Percentiles rank a stretch among this genome's conserved stretches.
These are phyloP conservation scores for Cystoderma amianthinum DNA, from an alignment of 768 basidiomycete genomes.

Conservation along the genomic window DNA sequence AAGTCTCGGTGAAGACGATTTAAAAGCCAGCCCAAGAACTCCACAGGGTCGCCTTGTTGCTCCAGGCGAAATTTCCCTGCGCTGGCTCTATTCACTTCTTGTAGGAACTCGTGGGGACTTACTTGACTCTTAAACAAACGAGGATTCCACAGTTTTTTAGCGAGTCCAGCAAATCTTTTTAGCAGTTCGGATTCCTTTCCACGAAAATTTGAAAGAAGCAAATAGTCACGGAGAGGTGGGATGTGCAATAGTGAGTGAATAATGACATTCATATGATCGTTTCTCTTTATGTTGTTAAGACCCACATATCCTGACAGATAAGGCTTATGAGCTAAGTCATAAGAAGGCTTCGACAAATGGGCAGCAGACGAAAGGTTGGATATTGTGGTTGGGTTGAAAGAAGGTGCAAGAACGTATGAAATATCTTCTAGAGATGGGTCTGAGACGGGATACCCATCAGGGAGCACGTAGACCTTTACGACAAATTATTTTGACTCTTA, in stretches of 20 bases:
- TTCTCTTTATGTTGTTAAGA: conserved; percentile 94
- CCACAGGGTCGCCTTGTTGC: conserved; percentile 92
- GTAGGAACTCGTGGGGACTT: conserved; percentile 96
- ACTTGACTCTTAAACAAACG: conserved; percentile 96
- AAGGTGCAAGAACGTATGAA: conserved; percentile 80
- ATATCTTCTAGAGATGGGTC: conserved; percentile 98
- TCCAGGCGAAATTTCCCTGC: conserved; percentile 89
- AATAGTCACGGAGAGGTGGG: conserved; percentile 80
- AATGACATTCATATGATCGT: conserved; percentile 97
- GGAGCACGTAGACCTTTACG: conserved; percentile 87
- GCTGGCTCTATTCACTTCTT: conserved; percentile 90
- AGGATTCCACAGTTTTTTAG: conserved; percentile 96
- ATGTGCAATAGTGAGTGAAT: conserved; percentile 92
- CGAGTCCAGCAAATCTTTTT: conserved; percentile 78
- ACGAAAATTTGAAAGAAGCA: conserved; percentile 68
- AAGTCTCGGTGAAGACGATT: conserved; percentile 90
- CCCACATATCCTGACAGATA: conserved; percentile 95
- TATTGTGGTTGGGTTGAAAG: conserved; percentile 63
- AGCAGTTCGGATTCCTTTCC: conserved; percentile 83
- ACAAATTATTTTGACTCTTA: conserved; percentile 2
- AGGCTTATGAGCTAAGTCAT: conserved; percentile 74
- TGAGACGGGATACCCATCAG: conserved; percentile 93
- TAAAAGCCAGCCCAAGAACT: conserved; percentile 93
- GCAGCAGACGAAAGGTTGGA: conserved; percentile 48
- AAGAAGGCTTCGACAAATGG: conserved; percentile 67